These are phyloP conservation scores for Pleurotus tuoliensis DNA, from an alignment of 768 basidiomycete species.

Conservation along the genomic window DNA sequence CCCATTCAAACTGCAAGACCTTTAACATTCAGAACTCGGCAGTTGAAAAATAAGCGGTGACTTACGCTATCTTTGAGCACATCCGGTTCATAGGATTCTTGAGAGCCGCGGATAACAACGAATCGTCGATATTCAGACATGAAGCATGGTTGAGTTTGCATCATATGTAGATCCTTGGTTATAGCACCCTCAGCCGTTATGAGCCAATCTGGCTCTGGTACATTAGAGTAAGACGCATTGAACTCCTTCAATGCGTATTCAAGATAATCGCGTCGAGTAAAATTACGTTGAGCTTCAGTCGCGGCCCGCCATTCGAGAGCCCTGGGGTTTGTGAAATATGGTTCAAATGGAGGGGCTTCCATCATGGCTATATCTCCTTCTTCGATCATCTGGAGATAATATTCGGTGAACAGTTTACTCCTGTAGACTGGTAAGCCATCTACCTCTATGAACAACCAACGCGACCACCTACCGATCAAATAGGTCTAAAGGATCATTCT, in stretches of 20 bases:
- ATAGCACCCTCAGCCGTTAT: constrained; percentile 42
- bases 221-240: constrained; percentile 29
- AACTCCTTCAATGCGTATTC: constrained; percentile 40
- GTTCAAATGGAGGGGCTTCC: constrained; percentile 40
- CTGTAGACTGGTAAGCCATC: constrained; percentile 21
- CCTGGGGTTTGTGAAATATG: constrained; percentile 16
- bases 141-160: constrained; percentile 62
- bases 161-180: constrained; percentile 39
- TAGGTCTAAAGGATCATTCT: constrained; percentile 35
- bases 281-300: constrained; percentile 24
- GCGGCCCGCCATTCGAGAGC: constrained; percentile 33
- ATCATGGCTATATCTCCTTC: constrained; percentile 54
- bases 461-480: constrained; percentile 34
- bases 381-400: constrained; percentile 46
- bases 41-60: constrained; percentile 11
- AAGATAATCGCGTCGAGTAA: constrained; percentile 38
- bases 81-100: constrained; percentile 24
- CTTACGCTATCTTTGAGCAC: constrained; percentile 41
- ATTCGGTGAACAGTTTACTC: constrained; percentile 33
- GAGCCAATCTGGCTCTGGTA: constrained; percentile 28
- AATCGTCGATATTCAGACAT: constrained; percentile 64
- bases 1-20: constrained; percentile 54
- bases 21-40: background rate
- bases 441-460: background rate
- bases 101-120: constrained; percentile 47